Evolutionary conservation across 2,329 filamentous ascomycete genomes (phyloP).

Genomic region (Mollisiaceae sp.): DNA sequence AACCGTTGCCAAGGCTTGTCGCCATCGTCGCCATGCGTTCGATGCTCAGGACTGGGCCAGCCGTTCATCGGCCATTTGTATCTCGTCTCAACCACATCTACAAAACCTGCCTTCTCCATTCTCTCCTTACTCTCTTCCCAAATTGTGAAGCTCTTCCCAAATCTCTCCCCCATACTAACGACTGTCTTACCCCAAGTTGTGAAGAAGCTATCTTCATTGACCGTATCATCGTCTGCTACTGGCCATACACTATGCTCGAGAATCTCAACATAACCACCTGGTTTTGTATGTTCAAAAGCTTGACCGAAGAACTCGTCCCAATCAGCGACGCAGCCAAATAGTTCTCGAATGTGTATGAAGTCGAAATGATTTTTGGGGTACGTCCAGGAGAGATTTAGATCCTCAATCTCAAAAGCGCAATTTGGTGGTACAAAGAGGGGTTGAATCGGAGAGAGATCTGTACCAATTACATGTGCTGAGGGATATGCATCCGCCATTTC

Average conservation of each 20-base stretch:
- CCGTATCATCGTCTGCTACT: constrained; percentile 46
- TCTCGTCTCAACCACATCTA: constrained; percentile 35
- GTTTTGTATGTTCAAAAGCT: constrained; percentile 41
- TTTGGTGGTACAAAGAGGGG: constrained; percentile 60
- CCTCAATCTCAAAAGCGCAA: constrained; percentile 67
- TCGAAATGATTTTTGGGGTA: constrained; percentile 37
- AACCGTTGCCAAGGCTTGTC: constrained; percentile 25
- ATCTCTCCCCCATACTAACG: constrained; percentile 46
- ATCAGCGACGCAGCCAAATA: constrained; percentile 33
- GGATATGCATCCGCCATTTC: constrained; percentile 39
- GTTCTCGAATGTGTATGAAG: constrained; percentile 37
- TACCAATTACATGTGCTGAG: constrained; percentile 38
- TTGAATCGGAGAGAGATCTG: constrained; percentile 42
- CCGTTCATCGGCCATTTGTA: constrained; percentile 38
- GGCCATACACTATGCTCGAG: constrained; percentile 49
- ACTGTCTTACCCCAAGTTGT: constrained; percentile 39
- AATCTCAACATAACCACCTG: constrained; percentile 54
- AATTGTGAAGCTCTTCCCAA: constrained; percentile 43
- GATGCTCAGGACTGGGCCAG: constrained; percentile 31
- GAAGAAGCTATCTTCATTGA: constrained; percentile 29
- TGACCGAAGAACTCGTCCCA: constrained; percentile 31
- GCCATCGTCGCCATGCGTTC: constrained; percentile 25
- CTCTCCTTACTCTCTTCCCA: constrained; percentile 52
- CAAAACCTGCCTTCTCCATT: constrained; percentile 41
- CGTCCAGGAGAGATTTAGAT: constrained; percentile 45